These are phyloP conservation scores for Zygnema circumcarinatum DNA, from an alignment of 139 green algal species.

Conservation along the genomic window DNA sequence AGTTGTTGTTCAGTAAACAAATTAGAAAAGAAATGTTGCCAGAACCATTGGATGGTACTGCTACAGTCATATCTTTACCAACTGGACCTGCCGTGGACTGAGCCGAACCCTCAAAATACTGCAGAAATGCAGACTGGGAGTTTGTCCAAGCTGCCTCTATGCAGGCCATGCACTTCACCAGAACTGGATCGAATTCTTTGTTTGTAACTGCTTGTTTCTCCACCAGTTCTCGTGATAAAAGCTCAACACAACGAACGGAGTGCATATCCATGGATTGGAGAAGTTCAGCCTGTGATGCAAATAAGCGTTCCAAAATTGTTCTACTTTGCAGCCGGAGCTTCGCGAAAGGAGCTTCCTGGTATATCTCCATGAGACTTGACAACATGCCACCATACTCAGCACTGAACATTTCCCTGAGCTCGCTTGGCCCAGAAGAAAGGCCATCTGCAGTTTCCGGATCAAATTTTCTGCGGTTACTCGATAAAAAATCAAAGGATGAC, in stretches of 20 bases:
- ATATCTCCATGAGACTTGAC: background rate
- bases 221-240: background rate
- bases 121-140: background rate
- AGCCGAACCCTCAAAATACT: background rate
- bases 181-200: background rate
- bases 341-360: background rate
- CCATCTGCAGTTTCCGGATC: background rate
- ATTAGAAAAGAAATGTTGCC: slow-evolving; percentile 8
- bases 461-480: background rate
- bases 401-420: background rate
- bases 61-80: background rate
- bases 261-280: background rate
- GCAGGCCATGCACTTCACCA: background rate
- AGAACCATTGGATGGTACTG: background rate
- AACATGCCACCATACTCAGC: background rate
- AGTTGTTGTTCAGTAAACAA: background rate
- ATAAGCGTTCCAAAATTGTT: background rate
- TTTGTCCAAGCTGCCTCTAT: background rate
- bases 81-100: background rate
- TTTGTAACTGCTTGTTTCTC: background rate
- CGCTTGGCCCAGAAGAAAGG: background rate
- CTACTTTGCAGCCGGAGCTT: background rate
- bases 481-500: background rate
- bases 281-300: background rate
- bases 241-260: background rate